Evolutionary conservation across 2,329 filamentous ascomycete species (phyloP).

Genomic region (Paracorniculantispora psalliotae): DNA sequence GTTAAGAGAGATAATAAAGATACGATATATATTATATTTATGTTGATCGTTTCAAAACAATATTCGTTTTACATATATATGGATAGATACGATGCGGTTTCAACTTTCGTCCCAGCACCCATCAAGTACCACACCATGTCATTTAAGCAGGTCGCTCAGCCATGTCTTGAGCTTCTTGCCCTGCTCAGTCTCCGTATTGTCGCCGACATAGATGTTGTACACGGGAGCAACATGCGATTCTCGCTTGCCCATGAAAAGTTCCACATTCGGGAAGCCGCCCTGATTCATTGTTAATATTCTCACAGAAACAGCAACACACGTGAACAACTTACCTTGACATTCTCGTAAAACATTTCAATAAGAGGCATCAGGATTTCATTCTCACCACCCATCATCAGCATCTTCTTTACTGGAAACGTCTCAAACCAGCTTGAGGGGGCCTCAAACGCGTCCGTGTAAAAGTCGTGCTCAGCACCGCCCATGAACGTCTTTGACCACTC

Average conservation of each 20-base stretch:
- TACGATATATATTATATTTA: too few species aligned
- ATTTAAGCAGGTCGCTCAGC: constrained; percentile 16
- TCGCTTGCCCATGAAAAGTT: constrained; percentile 18
- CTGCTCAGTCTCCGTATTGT: constrained; percentile 19
- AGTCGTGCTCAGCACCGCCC: constrained; percentile 14
- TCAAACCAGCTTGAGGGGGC: constrained; percentile 20
- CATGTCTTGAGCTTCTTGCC: constrained; percentile 20
- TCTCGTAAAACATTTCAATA: constrained; percentile 17
- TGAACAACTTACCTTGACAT: constrained; percentile 16
- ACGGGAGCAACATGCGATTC: constrained; percentile 21
- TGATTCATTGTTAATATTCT: neutral
- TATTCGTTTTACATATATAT: neutral
- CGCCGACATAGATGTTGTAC: constrained; percentile 19
- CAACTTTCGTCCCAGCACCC: too few species aligned
- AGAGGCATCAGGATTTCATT: constrained; percentile 20
- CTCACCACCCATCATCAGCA: constrained; percentile 17
- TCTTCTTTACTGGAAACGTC: constrained; percentile 16
- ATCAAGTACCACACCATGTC: neutral
- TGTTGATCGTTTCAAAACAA: too few species aligned
- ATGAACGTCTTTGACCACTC: constrained; percentile 16
- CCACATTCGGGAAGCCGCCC: constrained; percentile 16
- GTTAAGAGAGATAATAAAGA: too few species aligned
- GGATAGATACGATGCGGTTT: neutral
- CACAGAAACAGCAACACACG: neutral
- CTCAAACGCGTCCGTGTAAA: constrained; percentile 17